Base-by-base conservation (phyloP, 495 filamentous ascomycete species). In the Monascus purpureus region DNA sequence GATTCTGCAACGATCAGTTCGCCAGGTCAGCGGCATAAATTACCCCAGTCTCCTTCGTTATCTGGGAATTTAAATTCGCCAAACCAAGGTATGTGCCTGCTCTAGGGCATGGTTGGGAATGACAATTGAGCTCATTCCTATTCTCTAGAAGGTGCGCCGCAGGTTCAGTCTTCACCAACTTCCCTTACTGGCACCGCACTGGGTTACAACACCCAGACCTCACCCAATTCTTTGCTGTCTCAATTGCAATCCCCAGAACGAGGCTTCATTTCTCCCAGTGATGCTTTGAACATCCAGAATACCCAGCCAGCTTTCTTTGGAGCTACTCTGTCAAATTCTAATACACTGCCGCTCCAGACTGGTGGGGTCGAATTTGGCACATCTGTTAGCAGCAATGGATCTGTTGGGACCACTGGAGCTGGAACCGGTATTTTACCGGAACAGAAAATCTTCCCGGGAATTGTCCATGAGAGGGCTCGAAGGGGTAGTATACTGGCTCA, bases 361-460 rank as follows among this genome's bases (percentile, higher is more conserved):
- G 34, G 40, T 28, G 51, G 29, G 11, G 26, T 11, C 15, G 38
- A 44, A 6, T 31, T 22, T 17, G 41, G 41, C 15, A 38, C 33
- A 25, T 29, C 41, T 12, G 28, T 17, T 19, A 40, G 34, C n/a
- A 38, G 24, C n/a, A 28, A 28, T 29, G 29, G 30, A 29, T 34
- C 47, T 38, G 32, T 42, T 39, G 53, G 40, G 30, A 33, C 32
- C 42, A 33, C 47, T 48, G 42, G 45, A 29, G 40, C 55, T 33
- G 32, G 50, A 8, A 45, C 77, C 38, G 56, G 74, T 16, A 65
- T 57, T 8, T 59, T 65, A 0, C 66, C 65, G 14, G 73, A 81
- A 45, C 76, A 77, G 22, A 67, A 70, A 38, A 79, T 82, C 26
- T 80, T 82, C 49, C 80, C 80, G 0, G 78, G 80, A 2, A 64